Percentiles rank a stretch among this genome's conserved stretches.
phyloP scores from a whole-genome alignment of 331 rosid species.

The Cydonia oblonga region DNA sequence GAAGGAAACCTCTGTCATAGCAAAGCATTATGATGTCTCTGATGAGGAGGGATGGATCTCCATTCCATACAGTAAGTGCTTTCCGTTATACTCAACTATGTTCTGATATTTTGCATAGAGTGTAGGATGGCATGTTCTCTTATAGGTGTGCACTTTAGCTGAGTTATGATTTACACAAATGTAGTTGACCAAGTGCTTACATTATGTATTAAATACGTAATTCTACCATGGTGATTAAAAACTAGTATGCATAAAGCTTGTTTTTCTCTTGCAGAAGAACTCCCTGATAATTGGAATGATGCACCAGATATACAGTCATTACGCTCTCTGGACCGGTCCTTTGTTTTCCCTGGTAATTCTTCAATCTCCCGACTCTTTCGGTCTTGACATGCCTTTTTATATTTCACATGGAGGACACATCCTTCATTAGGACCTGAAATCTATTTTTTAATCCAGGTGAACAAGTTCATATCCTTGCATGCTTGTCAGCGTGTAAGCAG shows the following conservation, averaged over 20 bases:
- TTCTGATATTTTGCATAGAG: not conserved
- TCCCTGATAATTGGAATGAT: constrained; percentile 66
- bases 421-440: constrained; percentile 29
- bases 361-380: constrained; percentile 11
- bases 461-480: constrained; percentile 81
- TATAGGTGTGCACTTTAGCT: not conserved
- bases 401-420: constrained; percentile 1
- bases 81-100: not conserved
- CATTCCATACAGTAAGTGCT: constrained; percentile 60
- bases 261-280: constrained; percentile 55
- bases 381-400: constrained; percentile 18
- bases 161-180: not conserved
- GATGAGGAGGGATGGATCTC: constrained; percentile 82
- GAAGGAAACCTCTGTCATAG: constrained; percentile 16
- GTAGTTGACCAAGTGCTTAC: not conserved
- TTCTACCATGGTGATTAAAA: not conserved
- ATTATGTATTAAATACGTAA: not conserved
- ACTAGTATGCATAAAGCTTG: constrained; percentile 3
- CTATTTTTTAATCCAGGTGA: constrained; percentile 61
- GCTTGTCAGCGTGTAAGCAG: constrained; percentile 84
- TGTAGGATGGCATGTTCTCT: not conserved
- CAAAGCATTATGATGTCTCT: constrained; percentile 70
- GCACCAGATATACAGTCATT: constrained; percentile 64
- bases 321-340: constrained; percentile 58
- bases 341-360: constrained; percentile 81